Conservation (phyloP, 805 yeast species). For the Yamadazyma scolyti region DNA sequence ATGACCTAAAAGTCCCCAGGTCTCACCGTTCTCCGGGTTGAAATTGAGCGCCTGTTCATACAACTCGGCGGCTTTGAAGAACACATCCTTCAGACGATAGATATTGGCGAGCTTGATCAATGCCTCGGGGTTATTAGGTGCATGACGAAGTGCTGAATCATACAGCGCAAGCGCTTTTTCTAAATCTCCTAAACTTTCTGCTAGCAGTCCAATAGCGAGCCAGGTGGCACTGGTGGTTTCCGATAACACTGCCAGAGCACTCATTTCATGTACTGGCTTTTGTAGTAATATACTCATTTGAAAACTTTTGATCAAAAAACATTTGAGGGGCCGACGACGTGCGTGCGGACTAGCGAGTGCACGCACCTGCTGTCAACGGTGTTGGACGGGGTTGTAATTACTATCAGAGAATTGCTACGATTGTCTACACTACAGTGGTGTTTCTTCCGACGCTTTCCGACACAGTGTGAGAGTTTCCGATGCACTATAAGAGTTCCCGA, state of each 20-base stretch:
- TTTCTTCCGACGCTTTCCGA: no score
- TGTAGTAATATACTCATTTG: no score
- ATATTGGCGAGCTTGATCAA: constrained; percentile 83
- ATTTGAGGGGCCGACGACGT: no score
- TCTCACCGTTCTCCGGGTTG: constrained; percentile 87
- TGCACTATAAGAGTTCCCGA: no score
- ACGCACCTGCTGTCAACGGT: constrained; percentile 12
- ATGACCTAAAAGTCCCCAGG: constrained; percentile 96
- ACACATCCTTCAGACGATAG: constrained; percentile 84
- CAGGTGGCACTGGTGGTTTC: constrained; percentile 78
- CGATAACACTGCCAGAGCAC: constrained; percentile 16
- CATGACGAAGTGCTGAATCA: constrained; percentile 81
- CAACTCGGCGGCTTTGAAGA: constrained; percentile 90
- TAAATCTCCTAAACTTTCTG: constrained; percentile 83
- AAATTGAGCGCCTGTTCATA: constrained; percentile 82
- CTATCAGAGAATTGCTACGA: no score
- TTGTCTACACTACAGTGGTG: no score
- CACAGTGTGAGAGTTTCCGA: no score
- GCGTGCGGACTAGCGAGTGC: constrained; percentile 5
- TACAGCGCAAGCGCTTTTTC: constrained; percentile 88
- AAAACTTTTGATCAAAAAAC: no score
- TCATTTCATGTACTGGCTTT: constrained; percentile 2
- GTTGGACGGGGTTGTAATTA: no score
- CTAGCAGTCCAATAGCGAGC: constrained; percentile 85
- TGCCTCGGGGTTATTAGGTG: constrained; percentile 83